Evolutionary conservation across 2,329 filamentous ascomycete genomes (phyloP).

Genomic region (Ceratocystis albifundus): DNA sequence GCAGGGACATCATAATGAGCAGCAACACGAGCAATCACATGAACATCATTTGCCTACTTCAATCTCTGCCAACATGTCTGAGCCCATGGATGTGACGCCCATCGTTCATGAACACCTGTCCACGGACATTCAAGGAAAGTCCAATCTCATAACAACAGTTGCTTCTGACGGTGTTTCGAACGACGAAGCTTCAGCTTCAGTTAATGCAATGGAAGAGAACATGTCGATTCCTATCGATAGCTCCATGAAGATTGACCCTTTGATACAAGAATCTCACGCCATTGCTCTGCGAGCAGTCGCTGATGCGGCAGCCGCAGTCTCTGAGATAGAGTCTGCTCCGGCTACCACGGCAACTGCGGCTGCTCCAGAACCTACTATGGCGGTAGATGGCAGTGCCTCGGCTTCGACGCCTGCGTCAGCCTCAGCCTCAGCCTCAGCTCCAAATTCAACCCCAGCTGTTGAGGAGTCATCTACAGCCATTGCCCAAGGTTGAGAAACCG

Average conservation of each 20-base stretch:
- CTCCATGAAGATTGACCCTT: background rate
- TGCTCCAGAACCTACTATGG: too few relatives aligned
- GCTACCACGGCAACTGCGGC: background rate
- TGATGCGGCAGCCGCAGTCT: background rate
- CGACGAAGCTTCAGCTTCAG: background rate
- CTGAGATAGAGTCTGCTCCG: background rate
- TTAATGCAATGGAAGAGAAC: conserved; percentile 5
- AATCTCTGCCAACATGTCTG: background rate
- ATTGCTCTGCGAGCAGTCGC: background rate
- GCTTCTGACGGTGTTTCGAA: background rate
- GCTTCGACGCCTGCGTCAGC: background rate
- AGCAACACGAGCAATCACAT: background rate
- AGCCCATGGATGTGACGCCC: conserved; percentile 18
- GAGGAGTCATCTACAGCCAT: background rate
- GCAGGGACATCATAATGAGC: conserved; percentile 11
- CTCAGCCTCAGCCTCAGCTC: background rate
- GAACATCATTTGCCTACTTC: conserved; percentile 7
- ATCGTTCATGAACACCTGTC: conserved; percentile 1
- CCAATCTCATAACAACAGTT: background rate
- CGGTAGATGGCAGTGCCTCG: background rate
- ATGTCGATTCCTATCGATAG: conserved; percentile 12
- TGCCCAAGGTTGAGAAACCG: background rate
- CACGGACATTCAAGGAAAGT: background rate
- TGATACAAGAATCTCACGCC: background rate
- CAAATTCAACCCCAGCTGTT: background rate